phyloP scores from a whole-genome alignment of 495 filamentous ascomycete genomes.

The Peziza echinospora region DNA sequence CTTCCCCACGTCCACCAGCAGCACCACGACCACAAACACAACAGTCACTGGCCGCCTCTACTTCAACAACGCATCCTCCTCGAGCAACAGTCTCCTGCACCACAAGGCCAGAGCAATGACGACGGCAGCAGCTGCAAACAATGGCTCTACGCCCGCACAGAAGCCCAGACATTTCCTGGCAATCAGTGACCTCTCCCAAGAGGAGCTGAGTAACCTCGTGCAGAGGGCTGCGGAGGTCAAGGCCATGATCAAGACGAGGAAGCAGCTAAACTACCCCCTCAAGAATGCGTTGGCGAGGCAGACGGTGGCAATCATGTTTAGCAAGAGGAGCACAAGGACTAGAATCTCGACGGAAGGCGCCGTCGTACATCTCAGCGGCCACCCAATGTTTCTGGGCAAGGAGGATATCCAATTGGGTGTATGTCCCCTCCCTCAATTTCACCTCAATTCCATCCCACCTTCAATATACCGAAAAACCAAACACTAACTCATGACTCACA shows the following conservation, averaged over 20 bases:
- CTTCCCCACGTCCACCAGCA: too few relatives aligned
- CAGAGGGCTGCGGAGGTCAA: conserved; percentile 62
- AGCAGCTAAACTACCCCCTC: conserved; percentile 19
- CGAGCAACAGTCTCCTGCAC: neutral
- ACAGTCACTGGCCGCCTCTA: neutral
- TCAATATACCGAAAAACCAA: too few relatives aligned
- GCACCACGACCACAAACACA: neutral
- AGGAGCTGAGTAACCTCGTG: conserved; percentile 62
- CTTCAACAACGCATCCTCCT: neutral
- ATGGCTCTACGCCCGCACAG: neutral
- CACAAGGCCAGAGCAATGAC: too few relatives aligned
- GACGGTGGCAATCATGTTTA: conserved; percentile 89
- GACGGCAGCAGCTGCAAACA: too few relatives aligned
- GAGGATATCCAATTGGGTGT: conserved; percentile 92
- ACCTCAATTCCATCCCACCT: too few relatives aligned
- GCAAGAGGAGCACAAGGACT: conserved; percentile 79
- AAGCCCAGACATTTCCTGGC: conserved; percentile 65
- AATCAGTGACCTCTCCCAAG: conserved; percentile 58
- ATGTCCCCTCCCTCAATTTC: conserved; percentile 12
- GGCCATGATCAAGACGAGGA: conserved; percentile 47
- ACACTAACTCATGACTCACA: neutral
- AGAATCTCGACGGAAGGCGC: conserved; percentile 82
- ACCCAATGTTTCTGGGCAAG: conserved; percentile 88
- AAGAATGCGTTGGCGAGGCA: conserved; percentile 40
- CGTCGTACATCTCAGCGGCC: conserved; percentile 58